Percentiles rank a stretch among this genome's conserved stretches.
Conservation (phyloP, 106 monocot genomes). For the Dendrobium huoshanense region DNA sequence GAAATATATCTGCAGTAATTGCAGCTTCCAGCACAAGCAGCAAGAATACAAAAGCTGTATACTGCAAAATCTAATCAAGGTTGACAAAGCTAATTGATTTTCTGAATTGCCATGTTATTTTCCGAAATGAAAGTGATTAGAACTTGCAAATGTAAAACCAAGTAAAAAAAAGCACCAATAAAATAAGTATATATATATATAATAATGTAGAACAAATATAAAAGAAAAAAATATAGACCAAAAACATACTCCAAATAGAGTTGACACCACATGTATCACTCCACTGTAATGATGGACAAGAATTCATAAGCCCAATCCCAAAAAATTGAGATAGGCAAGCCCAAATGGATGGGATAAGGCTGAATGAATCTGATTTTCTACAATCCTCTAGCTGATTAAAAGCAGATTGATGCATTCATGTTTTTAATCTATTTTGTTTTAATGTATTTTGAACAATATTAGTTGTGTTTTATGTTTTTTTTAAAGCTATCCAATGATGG, state of each 20-base stretch:
- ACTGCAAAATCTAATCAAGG: constrained; percentile 48
- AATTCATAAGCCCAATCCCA: neutral
- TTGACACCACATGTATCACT: neutral
- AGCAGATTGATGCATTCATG: no score
- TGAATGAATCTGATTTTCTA: neutral
- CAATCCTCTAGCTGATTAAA: no score
- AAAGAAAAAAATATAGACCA: neutral
- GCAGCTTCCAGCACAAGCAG: constrained; percentile 68
- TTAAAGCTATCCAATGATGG: no score
- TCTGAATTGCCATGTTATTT: neutral
- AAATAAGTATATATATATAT: neutral
- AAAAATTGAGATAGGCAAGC: neutral
- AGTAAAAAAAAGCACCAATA: neutral
- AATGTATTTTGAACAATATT: no score
- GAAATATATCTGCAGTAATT: constrained; percentile 62
- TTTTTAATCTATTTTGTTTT: no score
- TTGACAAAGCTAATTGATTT: constrained; percentile 7
- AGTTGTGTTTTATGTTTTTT: no score
- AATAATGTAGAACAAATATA: neutral
- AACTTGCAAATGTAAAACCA: neutral
- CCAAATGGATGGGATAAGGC: neutral
- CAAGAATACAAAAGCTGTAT: constrained; percentile 34
- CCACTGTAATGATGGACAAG: neutral
- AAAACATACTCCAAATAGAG: neutral
- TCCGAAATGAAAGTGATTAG: neutral